Evolutionary conservation across 2,329 filamentous ascomycete genomes (phyloP).

Genomic region (Westerdykella sp.): DNA sequence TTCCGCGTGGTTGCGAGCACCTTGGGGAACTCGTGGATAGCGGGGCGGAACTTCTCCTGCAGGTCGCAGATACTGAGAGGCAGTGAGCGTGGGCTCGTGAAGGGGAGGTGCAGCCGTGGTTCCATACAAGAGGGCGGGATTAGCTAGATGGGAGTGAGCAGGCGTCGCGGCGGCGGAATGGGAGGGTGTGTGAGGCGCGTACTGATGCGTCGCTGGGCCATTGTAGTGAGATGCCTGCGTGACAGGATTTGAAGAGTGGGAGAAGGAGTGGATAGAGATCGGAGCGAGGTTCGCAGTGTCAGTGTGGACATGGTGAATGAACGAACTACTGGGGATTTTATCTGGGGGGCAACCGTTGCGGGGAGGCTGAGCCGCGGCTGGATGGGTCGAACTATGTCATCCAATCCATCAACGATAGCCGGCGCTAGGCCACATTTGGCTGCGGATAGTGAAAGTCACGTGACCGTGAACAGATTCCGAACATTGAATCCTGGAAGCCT

Average conservation of each 20-base stretch:
- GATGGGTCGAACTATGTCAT: too few relatives aligned
- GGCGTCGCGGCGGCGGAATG: conserved; percentile 3
- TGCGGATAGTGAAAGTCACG: too few relatives aligned
- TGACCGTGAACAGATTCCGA: too few relatives aligned
- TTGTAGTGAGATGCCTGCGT: conserved; percentile 15
- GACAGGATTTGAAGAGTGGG: conserved; percentile 21
- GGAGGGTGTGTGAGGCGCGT: conserved; percentile 11
- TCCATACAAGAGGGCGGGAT: conserved; percentile 39
- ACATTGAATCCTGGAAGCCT: too few relatives aligned
- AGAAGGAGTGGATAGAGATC: not conserved
- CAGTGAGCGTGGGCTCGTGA: conserved; percentile 23
- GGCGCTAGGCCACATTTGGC: too few relatives aligned
- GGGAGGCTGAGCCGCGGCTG: not conserved
- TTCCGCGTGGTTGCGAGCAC: conserved; percentile 53
- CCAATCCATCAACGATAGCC: too few relatives aligned
- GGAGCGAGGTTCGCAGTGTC: not conserved
- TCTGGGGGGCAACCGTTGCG: not conserved
- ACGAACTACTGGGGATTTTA: not conserved
- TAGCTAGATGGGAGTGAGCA: conserved; percentile 27
- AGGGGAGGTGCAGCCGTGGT: conserved; percentile 1
- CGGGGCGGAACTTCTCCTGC: conserved; percentile 82
- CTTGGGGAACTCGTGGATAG: conserved; percentile 79
- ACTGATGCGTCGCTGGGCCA: conserved; percentile 29
- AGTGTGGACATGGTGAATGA: not conserved
- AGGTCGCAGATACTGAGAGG: conserved; percentile 75